Conservation (phyloP, 2,329 filamentous ascomycete species). For the Tolypocladium album region DNA sequence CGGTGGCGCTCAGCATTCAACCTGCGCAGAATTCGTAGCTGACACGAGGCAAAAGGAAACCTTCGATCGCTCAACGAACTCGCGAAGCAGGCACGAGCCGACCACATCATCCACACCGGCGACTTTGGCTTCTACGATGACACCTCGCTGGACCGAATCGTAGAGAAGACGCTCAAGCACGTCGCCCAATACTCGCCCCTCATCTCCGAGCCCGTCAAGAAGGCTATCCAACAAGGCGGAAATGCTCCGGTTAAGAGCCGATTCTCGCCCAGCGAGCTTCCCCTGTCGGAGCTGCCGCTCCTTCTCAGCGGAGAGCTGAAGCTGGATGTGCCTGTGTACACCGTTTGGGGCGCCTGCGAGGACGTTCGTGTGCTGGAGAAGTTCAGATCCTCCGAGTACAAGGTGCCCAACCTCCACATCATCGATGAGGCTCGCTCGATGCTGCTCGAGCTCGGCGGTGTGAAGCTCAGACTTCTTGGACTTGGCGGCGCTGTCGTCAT, state of each 20-base stretch:
- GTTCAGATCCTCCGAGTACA: conserved; percentile 95
- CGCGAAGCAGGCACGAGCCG: conserved; percentile 84
- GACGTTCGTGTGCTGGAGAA: conserved; percentile 96
- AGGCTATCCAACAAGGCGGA: conserved; percentile 53
- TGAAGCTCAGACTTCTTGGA: conserved; percentile 89
- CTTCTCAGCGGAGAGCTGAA: conserved; percentile 83
- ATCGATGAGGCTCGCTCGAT: conserved; percentile 97
- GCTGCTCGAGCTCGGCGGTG: conserved; percentile 85
- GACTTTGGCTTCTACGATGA: conserved; percentile 99
- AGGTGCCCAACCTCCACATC: conserved; percentile 93
- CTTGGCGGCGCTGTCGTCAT: conserved; percentile 95
- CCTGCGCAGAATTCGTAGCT: conserved; percentile 4
- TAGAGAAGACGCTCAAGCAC: conserved; percentile 97
- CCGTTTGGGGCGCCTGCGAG: conserved; percentile 97
- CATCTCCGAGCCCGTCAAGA: conserved; percentile 68
- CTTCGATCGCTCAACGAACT: conserved; percentile 92
- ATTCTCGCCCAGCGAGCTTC: conserved; percentile 70
- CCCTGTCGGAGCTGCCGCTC: conserved; percentile 82
- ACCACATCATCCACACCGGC: conserved; percentile 97
- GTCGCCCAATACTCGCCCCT: conserved; percentile 97
- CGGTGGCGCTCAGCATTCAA: conserved; percentile 10
- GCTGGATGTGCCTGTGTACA: conserved; percentile 94
- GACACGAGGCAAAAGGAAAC: conserved; percentile 55
- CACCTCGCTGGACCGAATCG: conserved; percentile 89
- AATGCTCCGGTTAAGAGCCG: conserved; percentile 76